These are phyloP conservation scores for Clonostachys solani DNA, from an alignment of 2,329 filamentous ascomycete species.

Conservation along the genomic window DNA sequence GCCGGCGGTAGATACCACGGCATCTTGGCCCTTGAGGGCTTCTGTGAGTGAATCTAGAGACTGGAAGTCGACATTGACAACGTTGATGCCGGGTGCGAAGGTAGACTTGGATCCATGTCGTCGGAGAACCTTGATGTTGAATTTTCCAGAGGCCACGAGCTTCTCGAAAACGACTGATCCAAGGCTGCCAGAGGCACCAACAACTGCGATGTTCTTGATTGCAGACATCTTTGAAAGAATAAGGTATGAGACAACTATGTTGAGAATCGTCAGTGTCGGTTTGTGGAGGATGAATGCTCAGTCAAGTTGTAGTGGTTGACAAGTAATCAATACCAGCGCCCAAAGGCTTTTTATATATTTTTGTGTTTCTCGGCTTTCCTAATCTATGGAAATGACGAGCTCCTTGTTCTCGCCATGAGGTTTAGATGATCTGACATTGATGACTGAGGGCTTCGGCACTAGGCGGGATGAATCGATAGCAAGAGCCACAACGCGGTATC, in stretches of 20 bases:
- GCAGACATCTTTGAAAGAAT: constrained; percentile 14
- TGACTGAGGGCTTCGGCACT: no score
- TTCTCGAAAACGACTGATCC: constrained; percentile 21
- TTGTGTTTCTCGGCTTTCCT: no score
- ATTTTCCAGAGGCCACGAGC: constrained; percentile 20
- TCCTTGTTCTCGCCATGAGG: no score
- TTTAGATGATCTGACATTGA: no score
- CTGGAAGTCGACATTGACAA: constrained; percentile 30
- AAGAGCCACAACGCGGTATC: no score
- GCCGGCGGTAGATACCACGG: constrained; percentile 35
- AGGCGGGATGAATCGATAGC: no score
- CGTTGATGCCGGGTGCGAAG: constrained; percentile 18
- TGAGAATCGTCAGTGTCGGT: no score
- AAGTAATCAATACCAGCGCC: no score
- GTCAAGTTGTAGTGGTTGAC: no score
- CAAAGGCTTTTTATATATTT: no score
- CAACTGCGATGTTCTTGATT: constrained; percentile 30
- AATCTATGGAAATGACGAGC: no score
- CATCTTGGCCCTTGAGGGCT: constrained; percentile 53
- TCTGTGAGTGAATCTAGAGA: constrained; percentile 40
- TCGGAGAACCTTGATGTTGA: constrained; percentile 27
- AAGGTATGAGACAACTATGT: neutral
- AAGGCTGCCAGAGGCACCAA: constrained; percentile 28
- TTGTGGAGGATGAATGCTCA: no score
- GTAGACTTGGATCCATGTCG: constrained; percentile 32